Conservation (phyloP, 441 rosid species). For the Aquilaria agallochum region DNA sequence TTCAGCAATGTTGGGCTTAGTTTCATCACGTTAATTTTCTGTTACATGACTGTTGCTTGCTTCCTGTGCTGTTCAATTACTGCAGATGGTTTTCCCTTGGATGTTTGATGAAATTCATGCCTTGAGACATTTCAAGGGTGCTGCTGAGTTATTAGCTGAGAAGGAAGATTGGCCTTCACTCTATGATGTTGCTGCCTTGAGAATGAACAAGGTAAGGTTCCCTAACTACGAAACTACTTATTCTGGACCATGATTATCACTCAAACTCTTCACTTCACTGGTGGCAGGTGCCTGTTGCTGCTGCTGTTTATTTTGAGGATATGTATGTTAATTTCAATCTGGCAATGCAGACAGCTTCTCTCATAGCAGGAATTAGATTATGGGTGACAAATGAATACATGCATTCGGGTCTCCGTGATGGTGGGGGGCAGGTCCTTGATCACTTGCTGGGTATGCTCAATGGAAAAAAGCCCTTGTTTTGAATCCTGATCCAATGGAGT, state of each 20-base stretch:
- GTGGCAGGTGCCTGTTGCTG: conserved; percentile 80
- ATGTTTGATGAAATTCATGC: conserved; percentile 87
- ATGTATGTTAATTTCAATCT: conserved; percentile 86
- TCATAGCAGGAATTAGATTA: conserved; percentile 64
- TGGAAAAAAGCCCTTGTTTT: conserved; percentile 77
- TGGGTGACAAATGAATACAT: conserved; percentile 89
- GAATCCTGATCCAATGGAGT: conserved; percentile 9
- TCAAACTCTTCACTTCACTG: not conserved
- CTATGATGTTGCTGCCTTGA: conserved; percentile 44
- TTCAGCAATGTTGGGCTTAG: no score
- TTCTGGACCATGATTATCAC: not conserved
- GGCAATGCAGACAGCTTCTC: conserved; percentile 72
- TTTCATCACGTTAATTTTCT: no score
- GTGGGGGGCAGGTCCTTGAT: conserved; percentile 65
- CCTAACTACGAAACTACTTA: not conserved
- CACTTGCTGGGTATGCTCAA: conserved; percentile 81
- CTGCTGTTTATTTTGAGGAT: conserved; percentile 84
- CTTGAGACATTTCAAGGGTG: conserved; percentile 65
- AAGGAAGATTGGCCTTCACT: conserved; percentile 82
- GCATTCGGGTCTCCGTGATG: conserved; percentile 94
- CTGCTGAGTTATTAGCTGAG: conserved; percentile 65
- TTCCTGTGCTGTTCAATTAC: conserved; percentile 4
- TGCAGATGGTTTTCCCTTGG: conserved; percentile 92
- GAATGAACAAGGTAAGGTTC: conserved; percentile 56
- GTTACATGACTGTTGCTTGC: not conserved